Percentiles rank a stretch among this genome's conserved stretches.
These are phyloP conservation scores for Sonneratia caseolaris DNA, from an alignment of 345 rosid species.

Conservation along the genomic window DNA sequence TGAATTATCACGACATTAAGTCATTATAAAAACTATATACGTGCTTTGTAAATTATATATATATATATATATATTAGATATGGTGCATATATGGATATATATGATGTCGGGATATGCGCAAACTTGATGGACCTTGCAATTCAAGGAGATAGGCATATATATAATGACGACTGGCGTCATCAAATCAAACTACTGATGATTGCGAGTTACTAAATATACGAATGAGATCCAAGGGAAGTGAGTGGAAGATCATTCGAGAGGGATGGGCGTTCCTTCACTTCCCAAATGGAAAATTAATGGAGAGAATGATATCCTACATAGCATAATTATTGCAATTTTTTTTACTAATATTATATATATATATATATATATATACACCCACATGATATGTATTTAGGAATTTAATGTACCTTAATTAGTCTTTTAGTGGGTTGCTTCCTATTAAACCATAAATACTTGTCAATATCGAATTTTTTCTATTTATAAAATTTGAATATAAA, in stretches of 20 bases:
- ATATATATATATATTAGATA: neutral
- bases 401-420: neutral
- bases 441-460: too few relatives aligned
- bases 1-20: neutral
- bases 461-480: neutral
- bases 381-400: too few relatives aligned
- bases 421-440: too few relatives aligned
- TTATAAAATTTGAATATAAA: too few relatives aligned
- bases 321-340: neutral
- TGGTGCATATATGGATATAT: neutral
- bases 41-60: neutral
- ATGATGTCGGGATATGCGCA: neutral
- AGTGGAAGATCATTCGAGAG: neutral
- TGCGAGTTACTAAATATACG: neutral
- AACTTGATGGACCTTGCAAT: neutral
- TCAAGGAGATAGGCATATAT: neutral
- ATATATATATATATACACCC: too few relatives aligned
- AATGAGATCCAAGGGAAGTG: neutral
- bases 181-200: neutral
- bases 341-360: neutral
- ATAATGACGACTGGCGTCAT: neutral
- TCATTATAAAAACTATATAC: neutral
- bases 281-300: neutral
- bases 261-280: neutral
- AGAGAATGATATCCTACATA: constrained; percentile 7